Conservation (phyloP, 2,329 filamentous ascomycete species). For the Sporothrix humicola region DNA sequence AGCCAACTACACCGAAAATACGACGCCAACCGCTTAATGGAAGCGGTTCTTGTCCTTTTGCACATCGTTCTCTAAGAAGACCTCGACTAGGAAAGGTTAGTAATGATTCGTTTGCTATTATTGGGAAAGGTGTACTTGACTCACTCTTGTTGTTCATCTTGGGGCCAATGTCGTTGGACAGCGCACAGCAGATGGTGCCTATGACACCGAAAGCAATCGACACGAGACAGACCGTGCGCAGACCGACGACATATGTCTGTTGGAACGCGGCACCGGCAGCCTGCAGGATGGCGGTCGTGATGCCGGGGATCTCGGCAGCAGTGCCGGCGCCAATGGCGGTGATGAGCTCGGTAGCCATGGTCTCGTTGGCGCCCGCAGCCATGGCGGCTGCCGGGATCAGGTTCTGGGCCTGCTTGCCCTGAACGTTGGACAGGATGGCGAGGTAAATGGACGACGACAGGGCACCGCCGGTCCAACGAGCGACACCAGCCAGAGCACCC, state of each 20-base stretch:
- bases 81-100: constrained; percentile 39
- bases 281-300: constrained; percentile 40
- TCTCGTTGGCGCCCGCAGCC: constrained; percentile 38
- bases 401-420: constrained; percentile 42
- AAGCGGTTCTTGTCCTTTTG: constrained; percentile 43
- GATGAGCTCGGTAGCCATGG: constrained; percentile 13
- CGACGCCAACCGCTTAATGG: constrained; percentile 35
- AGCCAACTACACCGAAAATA: not conserved
- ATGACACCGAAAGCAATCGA: constrained; percentile 42
- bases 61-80: constrained; percentile 45
- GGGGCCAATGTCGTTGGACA: constrained; percentile 44
- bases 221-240: constrained; percentile 39
- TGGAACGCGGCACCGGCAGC: constrained; percentile 43
- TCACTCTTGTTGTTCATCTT: constrained; percentile 46
- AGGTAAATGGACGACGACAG: constrained; percentile 50
- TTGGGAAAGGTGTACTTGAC: not conserved
- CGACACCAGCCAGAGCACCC: constrained; percentile 51
- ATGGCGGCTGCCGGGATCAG: constrained; percentile 46
- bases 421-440: constrained; percentile 49
- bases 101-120: not conserved
- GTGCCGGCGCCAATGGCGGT: constrained; percentile 23
- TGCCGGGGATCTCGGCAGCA: constrained; percentile 38
- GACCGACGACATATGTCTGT: constrained; percentile 43
- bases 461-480: constrained; percentile 51
- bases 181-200: constrained; percentile 42